These are phyloP conservation scores for Botrytis deweyae DNA, from an alignment of 2,329 filamentous ascomycete species.

Conservation along the genomic window DNA sequence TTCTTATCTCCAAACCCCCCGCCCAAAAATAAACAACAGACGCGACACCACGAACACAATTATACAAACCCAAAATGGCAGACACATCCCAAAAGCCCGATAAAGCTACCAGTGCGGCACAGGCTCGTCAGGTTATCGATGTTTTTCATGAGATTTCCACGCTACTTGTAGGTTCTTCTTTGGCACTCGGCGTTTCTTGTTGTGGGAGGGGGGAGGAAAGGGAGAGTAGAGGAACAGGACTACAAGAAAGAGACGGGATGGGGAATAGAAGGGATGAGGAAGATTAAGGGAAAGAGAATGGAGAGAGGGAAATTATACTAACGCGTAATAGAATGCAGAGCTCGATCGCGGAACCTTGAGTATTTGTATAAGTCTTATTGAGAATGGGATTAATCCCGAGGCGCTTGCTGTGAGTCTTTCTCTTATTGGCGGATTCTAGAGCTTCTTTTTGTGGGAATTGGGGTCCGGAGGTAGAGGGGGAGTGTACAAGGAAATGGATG, in stretches of 20 bases:
- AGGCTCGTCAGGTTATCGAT: constrained; percentile 79
- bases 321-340: constrained; percentile 72
- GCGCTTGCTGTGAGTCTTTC: constrained; percentile 73
- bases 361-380: constrained; percentile 93
- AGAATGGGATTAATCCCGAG: constrained; percentile 95
- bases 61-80: constrained; percentile 43
- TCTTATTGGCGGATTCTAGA: neutral
- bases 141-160: constrained; percentile 84
- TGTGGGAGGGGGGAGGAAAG: neutral
- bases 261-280: too few species aligned
- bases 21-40: constrained; percentile 1
- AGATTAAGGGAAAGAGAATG: too few species aligned
- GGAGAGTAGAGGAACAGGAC: neutral
- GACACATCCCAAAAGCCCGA: constrained; percentile 19
- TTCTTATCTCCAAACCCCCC: neutral
- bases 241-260: too few species aligned
- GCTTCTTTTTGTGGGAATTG: neutral
- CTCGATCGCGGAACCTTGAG: constrained; percentile 88
- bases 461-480: neutral
- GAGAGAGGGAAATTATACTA: neutral
- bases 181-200: constrained; percentile 6
- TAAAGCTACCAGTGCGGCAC: constrained; percentile 58
- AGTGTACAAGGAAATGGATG: neutral
- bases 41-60: neutral
- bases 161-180: constrained; percentile 66